Conservation (phyloP, 2,329 filamentous ascomycete genomes). For the Alternaria sp. region DNA sequence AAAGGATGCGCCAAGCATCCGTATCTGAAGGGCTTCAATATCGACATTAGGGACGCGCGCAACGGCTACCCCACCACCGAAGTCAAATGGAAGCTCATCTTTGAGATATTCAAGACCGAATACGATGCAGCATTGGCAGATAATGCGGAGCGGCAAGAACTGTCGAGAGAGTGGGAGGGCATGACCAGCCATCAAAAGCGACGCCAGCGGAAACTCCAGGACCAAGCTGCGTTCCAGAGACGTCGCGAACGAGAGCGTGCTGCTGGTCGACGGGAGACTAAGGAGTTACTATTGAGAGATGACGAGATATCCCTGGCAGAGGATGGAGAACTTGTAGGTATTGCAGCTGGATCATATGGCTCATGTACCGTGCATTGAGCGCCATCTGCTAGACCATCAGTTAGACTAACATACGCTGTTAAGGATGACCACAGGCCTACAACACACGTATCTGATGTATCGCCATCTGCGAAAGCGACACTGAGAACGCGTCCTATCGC, state of each 20-base stretch:
- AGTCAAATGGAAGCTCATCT: not conserved
- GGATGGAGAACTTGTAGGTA: not conserved
- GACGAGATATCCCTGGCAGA: not conserved
- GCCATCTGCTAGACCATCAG: not conserved
- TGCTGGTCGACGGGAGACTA: not conserved
- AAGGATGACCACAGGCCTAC: not conserved
- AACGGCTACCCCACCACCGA: constrained; percentile 2
- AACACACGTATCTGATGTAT: not conserved
- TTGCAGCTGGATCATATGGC: not conserved
- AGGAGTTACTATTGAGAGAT: accelerated
- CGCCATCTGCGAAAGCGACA: not conserved
- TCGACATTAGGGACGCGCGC: constrained; percentile 16
- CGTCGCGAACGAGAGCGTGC: not conserved
- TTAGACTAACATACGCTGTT: not conserved
- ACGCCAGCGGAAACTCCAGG: not conserved
- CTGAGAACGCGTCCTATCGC: not conserved
- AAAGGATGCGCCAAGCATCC: constrained; percentile 17
- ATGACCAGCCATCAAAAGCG: not conserved
- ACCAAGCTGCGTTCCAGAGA: not conserved
- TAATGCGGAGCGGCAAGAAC: not conserved
- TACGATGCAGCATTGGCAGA: not conserved
- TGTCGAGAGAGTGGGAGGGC: not conserved
- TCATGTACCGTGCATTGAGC: not conserved
- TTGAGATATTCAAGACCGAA: not conserved
- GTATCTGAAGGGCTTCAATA: constrained; percentile 18